phyloP scores from a whole-genome alignment of 495 filamentous ascomycete genomes.

The Poronia punctata region DNA sequence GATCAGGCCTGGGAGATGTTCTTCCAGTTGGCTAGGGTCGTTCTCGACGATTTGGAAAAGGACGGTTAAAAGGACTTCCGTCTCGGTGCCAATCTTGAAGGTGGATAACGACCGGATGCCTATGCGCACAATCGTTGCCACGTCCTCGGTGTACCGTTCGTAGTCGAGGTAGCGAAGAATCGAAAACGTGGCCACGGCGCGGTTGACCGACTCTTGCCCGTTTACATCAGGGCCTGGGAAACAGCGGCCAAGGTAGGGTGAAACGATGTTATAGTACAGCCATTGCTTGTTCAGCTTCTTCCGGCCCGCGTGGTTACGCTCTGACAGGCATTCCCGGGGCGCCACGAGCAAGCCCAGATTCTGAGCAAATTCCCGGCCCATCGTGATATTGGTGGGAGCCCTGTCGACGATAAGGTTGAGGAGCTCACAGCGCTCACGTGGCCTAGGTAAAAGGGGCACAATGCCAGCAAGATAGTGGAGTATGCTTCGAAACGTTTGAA shows the following conservation, averaged over 20 bases:
- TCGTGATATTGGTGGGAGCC: slow-evolving; percentile 6
- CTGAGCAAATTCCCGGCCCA: slow-evolving; percentile 24
- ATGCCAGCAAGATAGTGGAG: slow-evolving; percentile 25
- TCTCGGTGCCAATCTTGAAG: slow-evolving; percentile 17
- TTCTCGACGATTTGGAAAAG: slow-evolving; percentile 32
- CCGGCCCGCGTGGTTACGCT: slow-evolving; percentile 23
- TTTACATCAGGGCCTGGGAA: slow-evolving; percentile 9
- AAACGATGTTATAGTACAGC: slow-evolving; percentile 17
- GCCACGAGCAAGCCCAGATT: slow-evolving; percentile 28
- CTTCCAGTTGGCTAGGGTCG: slow-evolving; percentile 27
- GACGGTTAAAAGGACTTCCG: slow-evolving; percentile 29
- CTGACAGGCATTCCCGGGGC: slow-evolving; percentile 25
- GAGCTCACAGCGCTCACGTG: slow-evolving; percentile 10
- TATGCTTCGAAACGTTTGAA: slow-evolving; percentile 16
- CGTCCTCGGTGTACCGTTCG: slow-evolving; percentile 35
- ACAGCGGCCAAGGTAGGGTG: slow-evolving; percentile 16
- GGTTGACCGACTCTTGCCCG: slow-evolving; percentile 12
- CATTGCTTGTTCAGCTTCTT: slow-evolving; percentile 18
- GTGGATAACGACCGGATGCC: slow-evolving; percentile 31
- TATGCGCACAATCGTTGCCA: slow-evolving; percentile 26
- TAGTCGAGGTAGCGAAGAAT: slow-evolving; percentile 35
- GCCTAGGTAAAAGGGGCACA: slow-evolving; percentile 14
- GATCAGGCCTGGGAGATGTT: slow-evolving; percentile 31
- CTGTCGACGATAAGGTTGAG: slow-evolving; percentile 12
- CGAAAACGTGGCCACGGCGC: slow-evolving; percentile 24